These are phyloP conservation scores for Sparassis latifolia DNA, from an alignment of 1,284 basidiomycete species.

Conservation along the genomic window DNA sequence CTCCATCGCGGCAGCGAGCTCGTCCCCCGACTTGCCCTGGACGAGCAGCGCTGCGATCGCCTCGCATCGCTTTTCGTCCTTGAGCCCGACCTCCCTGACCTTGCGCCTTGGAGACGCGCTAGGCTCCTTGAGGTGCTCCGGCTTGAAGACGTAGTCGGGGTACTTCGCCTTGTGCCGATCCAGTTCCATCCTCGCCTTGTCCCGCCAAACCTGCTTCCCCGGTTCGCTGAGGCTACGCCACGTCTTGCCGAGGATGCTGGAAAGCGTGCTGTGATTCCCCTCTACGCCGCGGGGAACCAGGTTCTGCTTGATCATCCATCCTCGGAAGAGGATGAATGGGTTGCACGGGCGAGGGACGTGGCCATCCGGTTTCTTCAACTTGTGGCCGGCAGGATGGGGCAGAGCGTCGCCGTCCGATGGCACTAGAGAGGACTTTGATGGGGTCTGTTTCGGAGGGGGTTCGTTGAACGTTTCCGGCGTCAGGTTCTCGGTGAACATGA, in stretches of 20 bases:
- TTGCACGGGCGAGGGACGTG: slow-evolving; percentile 92
- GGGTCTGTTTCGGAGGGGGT: slow-evolving; percentile 25
- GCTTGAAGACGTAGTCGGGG: slow-evolving; percentile 67
- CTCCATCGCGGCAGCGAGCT: slow-evolving; percentile 63
- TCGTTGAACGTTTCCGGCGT: slow-evolving; percentile 59
- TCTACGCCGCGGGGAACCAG: slow-evolving; percentile 73
- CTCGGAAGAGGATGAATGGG: slow-evolving; percentile 93
- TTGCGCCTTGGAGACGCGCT: slow-evolving; percentile 48
- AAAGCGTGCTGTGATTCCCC: slow-evolving; percentile 75
- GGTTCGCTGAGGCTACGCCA: slow-evolving; percentile 67
- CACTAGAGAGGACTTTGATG: slow-evolving; percentile 39
- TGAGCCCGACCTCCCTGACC: slow-evolving; percentile 60
- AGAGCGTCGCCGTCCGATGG: slow-evolving; percentile 18
- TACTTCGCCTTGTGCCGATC: slow-evolving; percentile 64
- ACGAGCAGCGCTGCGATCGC: slow-evolving; percentile 76
- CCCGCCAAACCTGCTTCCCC: slow-evolving; percentile 67
- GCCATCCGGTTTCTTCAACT: slow-evolving; percentile 62
- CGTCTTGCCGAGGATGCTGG: slow-evolving; percentile 44
- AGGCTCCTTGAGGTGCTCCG: slow-evolving; percentile 42
- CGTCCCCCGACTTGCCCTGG: slow-evolving; percentile 65
- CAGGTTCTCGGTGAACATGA: slow-evolving; percentile 53
- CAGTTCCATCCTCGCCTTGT: slow-evolving; percentile 54
- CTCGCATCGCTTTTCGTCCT: slow-evolving; percentile 62
- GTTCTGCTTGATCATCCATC: slow-evolving; percentile 77
- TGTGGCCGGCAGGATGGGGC: slow-evolving; percentile 28